Evolutionary conservation across 2,329 filamentous ascomycete species (phyloP).

Genomic region (Blastomyces gilchristii): DNA sequence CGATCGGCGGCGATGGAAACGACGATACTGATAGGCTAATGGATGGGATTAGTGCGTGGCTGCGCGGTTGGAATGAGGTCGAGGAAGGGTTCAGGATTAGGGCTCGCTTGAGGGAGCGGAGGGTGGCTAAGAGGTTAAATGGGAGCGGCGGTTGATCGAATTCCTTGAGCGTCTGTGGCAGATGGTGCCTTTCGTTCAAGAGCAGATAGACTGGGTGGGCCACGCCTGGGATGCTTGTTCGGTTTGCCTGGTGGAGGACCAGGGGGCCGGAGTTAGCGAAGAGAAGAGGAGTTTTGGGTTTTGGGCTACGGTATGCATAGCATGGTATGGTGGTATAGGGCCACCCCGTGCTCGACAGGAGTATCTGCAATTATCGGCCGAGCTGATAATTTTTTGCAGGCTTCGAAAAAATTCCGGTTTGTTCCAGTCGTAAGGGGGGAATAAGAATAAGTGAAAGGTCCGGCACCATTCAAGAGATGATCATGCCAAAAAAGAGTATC

Average conservation of each 20-base stretch:
- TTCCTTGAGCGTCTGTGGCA: not conserved
- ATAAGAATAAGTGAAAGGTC: not conserved
- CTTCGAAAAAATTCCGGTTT: not conserved
- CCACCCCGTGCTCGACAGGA: too few species aligned
- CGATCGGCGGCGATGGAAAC: constrained; percentile 4
- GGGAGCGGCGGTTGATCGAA: not conserved
- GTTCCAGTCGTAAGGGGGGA: not conserved
- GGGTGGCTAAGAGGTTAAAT: not conserved
- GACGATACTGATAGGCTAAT: constrained; percentile 24
- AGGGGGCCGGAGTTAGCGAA: not conserved
- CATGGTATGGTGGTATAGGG: not conserved
- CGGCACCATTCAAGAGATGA: not conserved
- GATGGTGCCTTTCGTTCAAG: not conserved
- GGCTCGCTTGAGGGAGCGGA: constrained; percentile 47
- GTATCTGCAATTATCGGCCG: not conserved
- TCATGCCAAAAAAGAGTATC: not conserved
- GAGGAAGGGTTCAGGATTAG: constrained; percentile 34
- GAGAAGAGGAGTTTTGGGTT: not conserved
- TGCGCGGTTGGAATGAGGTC: constrained; percentile 35
- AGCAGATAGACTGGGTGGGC: not conserved
- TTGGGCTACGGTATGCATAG: not conserved
- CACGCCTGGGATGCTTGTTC: not conserved
- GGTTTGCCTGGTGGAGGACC: not conserved
- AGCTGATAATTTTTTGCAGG: not conserved
- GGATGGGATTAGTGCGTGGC: constrained; percentile 35